phyloP scores from a whole-genome alignment of 208 protist species.

The Histomonas meleagridis region DNA sequence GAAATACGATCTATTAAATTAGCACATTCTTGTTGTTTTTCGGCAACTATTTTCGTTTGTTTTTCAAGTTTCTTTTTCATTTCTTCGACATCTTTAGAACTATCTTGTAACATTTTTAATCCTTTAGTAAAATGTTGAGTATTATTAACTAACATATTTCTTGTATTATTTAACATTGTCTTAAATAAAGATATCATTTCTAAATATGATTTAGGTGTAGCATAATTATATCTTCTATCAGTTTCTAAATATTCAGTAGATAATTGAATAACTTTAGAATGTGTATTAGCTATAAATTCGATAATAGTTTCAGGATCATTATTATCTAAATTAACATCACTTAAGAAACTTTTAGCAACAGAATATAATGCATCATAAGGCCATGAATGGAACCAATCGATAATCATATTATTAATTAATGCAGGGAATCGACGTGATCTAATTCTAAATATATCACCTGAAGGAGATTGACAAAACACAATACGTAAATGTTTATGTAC shows the following conservation, averaged over 20 bases:
- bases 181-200: slow-evolving; percentile 94
- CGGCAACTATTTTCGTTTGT: slow-evolving; percentile 44
- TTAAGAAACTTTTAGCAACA: slow-evolving; percentile 67
- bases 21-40: slow-evolving; percentile 42
- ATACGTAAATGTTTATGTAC: slow-evolving; percentile 84
- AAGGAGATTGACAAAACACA: slow-evolving; percentile 87
- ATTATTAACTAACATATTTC: slow-evolving; percentile 68
- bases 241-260: slow-evolving; percentile 73
- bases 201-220: slow-evolving; percentile 94
- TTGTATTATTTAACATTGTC: slow-evolving; percentile 72
- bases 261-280: slow-evolving; percentile 71
- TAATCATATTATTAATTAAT: slow-evolving; percentile 84
- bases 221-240: slow-evolving; percentile 87
- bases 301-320: slow-evolving; percentile 40
- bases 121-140: slow-evolving; percentile 65
- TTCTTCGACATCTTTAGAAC: slow-evolving; percentile 51
- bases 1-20: background rate
- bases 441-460: slow-evolving; percentile 82
- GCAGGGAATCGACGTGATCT: slow-evolving; percentile 91
- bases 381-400: slow-evolving; percentile 96
- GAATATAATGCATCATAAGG: slow-evolving; percentile 84
- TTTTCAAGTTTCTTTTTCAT: slow-evolving; percentile 57
- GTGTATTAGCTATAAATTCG: slow-evolving; percentile 49
- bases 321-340: slow-evolving; percentile 48
- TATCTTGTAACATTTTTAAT: slow-evolving; percentile 57